These are phyloP conservation scores for Venturia effusa DNA, from an alignment of 2,329 filamentous ascomycete genomes.

Conservation along the genomic window DNA sequence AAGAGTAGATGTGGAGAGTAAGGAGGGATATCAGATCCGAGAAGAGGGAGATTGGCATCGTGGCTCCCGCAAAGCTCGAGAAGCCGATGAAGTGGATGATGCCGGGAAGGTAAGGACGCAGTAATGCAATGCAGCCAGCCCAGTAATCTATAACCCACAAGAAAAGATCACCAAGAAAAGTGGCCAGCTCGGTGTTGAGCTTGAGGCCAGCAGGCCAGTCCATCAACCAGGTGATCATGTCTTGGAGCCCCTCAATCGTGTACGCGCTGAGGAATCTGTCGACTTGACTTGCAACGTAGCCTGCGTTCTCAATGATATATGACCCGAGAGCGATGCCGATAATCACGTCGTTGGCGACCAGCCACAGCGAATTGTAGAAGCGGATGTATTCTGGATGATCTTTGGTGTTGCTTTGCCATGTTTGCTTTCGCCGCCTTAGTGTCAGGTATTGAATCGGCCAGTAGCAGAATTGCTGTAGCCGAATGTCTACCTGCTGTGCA, in stretches of 20 bases:
- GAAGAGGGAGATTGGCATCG: conserved; percentile 91
- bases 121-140: conserved; percentile 52
- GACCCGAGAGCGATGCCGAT: conserved; percentile 94
- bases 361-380: conserved; percentile 97
- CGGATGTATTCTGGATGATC: conserved; percentile 97
- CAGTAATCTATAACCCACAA: conserved; percentile 98
- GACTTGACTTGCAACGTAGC: conserved; percentile 71
- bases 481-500: conserved; percentile 93
- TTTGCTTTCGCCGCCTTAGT: conserved; percentile 73
- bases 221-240: conserved; percentile 92
- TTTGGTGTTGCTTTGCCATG: conserved; percentile 92
- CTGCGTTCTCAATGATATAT: conserved; percentile 91
- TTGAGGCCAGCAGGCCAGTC: conserved; percentile 91
- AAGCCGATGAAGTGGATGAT: conserved; percentile 90
- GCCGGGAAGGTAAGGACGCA: conserved; percentile 71
- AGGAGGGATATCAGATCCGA: conserved; percentile 86
- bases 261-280: conserved; percentile 66
- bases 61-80: conserved; percentile 89
- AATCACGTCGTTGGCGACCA: conserved; percentile 96
- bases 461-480: conserved; percentile 95
- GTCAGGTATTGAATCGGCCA: conserved; percentile 97
- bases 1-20: conserved; percentile 94
- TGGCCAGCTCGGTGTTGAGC: conserved; percentile 83
- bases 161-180: conserved; percentile 91
- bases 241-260: conserved; percentile 77